These are phyloP conservation scores for Ottelia alismoides DNA, from an alignment of 106 monocot genomes.

Conservation along the genomic window DNA sequence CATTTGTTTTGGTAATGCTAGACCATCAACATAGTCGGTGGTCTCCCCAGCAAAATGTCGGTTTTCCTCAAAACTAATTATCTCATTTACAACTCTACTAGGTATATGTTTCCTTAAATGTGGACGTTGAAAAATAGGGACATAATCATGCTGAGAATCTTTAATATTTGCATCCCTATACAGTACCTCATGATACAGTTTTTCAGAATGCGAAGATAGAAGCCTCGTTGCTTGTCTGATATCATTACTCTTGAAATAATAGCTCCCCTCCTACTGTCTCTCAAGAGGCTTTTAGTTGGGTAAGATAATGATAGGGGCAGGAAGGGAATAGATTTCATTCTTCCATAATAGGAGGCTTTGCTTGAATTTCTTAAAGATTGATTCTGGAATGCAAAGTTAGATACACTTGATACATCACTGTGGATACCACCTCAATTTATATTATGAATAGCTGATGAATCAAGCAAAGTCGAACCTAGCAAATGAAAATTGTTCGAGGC, in stretches of 20 bases:
- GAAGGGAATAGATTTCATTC: conserved; percentile 45
- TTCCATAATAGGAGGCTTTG: conserved; percentile 30
- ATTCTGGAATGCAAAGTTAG: conserved; percentile 32
- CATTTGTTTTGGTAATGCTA: conserved; percentile 56
- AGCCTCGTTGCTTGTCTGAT: conserved; percentile 23
- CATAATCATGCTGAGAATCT: conserved; percentile 56
- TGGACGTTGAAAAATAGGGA: conserved; percentile 95
- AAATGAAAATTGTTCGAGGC: conserved; percentile 38
- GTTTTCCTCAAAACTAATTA: conserved; percentile 84
- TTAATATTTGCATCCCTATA: conserved; percentile 43
- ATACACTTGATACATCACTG: conserved; percentile 49
- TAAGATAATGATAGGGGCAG: conserved; percentile 41
- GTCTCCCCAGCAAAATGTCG: conserved; percentile 48
- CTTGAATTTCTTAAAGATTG: conserved; percentile 32
- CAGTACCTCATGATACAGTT: conserved; percentile 35
- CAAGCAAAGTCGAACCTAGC: conserved; percentile 27
- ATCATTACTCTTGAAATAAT: conserved; percentile 30
- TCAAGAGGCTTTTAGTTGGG: conserved; percentile 43
- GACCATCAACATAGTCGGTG: conserved; percentile 57
- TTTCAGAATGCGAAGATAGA: conserved; percentile 39
- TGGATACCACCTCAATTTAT: conserved; percentile 18
- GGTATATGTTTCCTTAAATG: conserved; percentile 76
- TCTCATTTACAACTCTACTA: conserved; percentile 43
- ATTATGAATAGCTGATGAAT: conserved; percentile 31
- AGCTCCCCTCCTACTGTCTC: conserved; percentile 33